Base-by-base conservation (phyloP, 257 asterid species). In the Rehmannia glutinosa region DNA sequence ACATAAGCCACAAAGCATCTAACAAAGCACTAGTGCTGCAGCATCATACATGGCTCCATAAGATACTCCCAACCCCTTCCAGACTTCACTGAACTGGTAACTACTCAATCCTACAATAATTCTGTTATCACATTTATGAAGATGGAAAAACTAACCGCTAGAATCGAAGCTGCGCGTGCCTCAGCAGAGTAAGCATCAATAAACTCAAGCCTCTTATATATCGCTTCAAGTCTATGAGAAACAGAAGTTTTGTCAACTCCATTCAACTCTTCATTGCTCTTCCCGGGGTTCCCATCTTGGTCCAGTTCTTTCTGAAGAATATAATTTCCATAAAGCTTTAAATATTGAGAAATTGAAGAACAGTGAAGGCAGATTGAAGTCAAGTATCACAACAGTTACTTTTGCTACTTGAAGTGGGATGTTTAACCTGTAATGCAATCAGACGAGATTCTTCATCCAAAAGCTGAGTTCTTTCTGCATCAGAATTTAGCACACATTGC, bases 171-270 rank as follows among this genome's bases (percentile, higher is more conserved):
- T 13, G 97, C 98, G 13, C 98, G 97, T 51, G 97, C 78, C 80
- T 89, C 98, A 17, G 98, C 98, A 60, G 97, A 65, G 77, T 92
- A 81, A 58, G 98, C 98, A 81, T 92, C 98, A 73, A 92, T 89
- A 52, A 84, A 78, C 64, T 87, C 97, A 51, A 92, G 95, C 76
- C 98, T 87, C 78, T 87, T 92, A 69, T 92, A 92, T 80, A 92
- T 80, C 80, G 78, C 87, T 78, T 89, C 92, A 54, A 92, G 87
- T 76, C 95, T 87, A 57, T 71, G 81, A 10, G 86, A 87, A 56
- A 79, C 50, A 11, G 78, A 72, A 86, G 38, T 78, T 77, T 92
- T 89, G 65, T 82, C 88, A 8, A 55, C 28, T 11, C 77, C 94
- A 65, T 82, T 73, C 62, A 52, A 57, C 59, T 73, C 80, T 43